phyloP scores from a whole-genome alignment of 2,329 filamentous ascomycete species.

The Lecanicillium sp. region DNA sequence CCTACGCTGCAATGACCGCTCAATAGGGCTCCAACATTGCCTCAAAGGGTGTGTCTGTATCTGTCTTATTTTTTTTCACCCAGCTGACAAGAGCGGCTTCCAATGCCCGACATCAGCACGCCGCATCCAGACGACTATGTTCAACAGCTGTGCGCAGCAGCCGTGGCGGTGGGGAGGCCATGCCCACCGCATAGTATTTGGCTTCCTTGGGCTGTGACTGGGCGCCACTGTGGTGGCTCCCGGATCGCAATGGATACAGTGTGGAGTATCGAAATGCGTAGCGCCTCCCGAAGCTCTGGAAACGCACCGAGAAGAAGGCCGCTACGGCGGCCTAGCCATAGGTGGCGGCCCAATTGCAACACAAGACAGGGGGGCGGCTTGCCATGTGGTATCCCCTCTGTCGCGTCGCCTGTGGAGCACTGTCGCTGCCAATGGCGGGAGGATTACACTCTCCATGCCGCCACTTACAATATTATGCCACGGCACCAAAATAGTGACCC shows the following conservation, averaged over 20 bases:
- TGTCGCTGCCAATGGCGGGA: too few relatives aligned
- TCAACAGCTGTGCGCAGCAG: too few relatives aligned
- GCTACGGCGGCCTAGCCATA: conserved; percentile 15
- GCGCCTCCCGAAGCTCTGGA: conserved; percentile 26
- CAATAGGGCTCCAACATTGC: too few relatives aligned
- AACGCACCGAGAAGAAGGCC: conserved; percentile 19
- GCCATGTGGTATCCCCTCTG: conserved; percentile 8
- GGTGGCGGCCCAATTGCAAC: conserved; percentile 11
- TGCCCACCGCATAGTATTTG: not conserved
- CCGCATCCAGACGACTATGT: too few relatives aligned
- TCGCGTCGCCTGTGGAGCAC: not conserved
- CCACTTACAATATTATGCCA: too few relatives aligned
- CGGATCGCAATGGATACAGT: conserved; percentile 12
- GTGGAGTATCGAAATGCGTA: conserved; percentile 9
- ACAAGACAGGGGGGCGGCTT: conserved; percentile 7
- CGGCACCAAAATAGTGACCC: too few relatives aligned
- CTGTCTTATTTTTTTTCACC: too few relatives aligned
- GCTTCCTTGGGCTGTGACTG: conserved; percentile 1
- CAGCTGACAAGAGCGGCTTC: too few relatives aligned
- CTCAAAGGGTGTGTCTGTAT: too few relatives aligned
- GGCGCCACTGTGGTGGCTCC: conserved; percentile 15
- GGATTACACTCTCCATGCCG: too few relatives aligned
- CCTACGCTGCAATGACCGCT: too few relatives aligned
- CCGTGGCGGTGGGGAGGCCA: conserved; percentile 6
- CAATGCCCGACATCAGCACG: too few relatives aligned